Evolutionary conservation across 352 stramenopile genomes (phyloP).

Genomic region (Pythium volutum): DNA sequence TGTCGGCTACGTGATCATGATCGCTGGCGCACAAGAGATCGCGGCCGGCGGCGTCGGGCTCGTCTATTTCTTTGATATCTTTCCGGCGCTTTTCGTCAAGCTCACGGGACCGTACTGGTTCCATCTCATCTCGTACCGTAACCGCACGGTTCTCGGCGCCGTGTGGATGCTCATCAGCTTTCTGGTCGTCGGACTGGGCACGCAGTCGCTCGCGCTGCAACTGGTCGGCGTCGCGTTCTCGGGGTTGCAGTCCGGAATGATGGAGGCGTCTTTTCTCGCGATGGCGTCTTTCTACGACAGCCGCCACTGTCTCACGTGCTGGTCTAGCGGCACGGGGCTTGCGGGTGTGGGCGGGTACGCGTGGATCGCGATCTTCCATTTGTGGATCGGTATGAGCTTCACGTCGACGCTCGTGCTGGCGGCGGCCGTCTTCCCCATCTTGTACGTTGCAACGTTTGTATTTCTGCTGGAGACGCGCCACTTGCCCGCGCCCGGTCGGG

Average conservation of each 20-base stretch:
- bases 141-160: conserved; percentile 65
- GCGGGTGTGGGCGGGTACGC: conserved; percentile 90
- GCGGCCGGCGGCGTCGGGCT: conserved; percentile 85
- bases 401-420: conserved; percentile 55
- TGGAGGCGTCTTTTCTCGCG: conserved; percentile 88
- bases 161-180: conserved; percentile 84
- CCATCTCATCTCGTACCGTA: conserved; percentile 87
- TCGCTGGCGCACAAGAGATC: conserved; percentile 92
- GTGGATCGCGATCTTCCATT: conserved; percentile 79
- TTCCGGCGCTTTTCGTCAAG: conserved; percentile 88
- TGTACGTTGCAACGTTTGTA: conserved; percentile 66
- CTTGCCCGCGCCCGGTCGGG: conserved; percentile 42
- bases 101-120: conserved; percentile 93
- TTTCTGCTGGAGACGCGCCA: conserved; percentile 54
- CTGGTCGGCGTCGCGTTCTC: conserved; percentile 88
- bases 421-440: conserved; percentile 46
- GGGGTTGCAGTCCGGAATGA: conserved; percentile 84
- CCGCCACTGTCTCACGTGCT: conserved; percentile 83
- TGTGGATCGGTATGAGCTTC: conserved; percentile 68
- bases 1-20: conserved; percentile 93
- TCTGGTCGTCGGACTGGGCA: conserved; percentile 60
- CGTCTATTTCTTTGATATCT: conserved; percentile 92
- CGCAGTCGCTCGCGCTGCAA: conserved; percentile 61
- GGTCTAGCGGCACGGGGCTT: conserved; percentile 91
- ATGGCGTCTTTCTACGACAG: conserved; percentile 84